phyloP scores from a whole-genome alignment of 2,329 filamentous ascomycete genomes.

The Monilinia vaccinii-corymbosi region DNA sequence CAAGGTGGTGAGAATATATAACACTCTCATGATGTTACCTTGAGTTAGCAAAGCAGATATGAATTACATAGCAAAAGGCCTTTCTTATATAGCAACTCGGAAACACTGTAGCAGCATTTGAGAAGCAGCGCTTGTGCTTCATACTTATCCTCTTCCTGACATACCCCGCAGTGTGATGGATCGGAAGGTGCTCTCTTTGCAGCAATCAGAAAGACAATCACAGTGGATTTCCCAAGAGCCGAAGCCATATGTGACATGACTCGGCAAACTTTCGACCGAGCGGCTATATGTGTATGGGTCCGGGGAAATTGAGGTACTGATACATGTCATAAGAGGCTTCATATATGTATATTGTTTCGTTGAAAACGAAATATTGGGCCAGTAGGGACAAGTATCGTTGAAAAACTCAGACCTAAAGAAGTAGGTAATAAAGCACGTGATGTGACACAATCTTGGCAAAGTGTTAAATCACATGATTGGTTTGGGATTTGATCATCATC shows the following conservation, averaged over 20 bases:
- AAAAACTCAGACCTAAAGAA: too few relatives aligned
- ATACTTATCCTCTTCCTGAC: background rate
- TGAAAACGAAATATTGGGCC: too few relatives aligned
- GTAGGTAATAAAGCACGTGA: too few relatives aligned
- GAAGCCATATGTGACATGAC: background rate
- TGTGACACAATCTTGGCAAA: too few relatives aligned
- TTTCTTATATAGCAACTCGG: background rate
- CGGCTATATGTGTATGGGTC: background rate
- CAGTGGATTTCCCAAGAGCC: background rate
- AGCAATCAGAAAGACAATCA: conserved; percentile 7
- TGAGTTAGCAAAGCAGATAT: background rate
- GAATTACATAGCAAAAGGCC: background rate
- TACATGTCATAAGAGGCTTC: background rate
- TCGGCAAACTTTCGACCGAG: conserved; percentile 9
- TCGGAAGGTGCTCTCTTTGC: background rate
- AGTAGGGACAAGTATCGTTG: too few relatives aligned
- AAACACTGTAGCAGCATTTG: background rate
- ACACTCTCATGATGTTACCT: conserved; percentile 17
- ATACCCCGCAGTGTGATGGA: conserved; percentile 1
- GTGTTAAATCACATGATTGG: background rate
- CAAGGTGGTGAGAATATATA: conserved; percentile 20
- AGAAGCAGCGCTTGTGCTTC: background rate
- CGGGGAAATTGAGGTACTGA: background rate
- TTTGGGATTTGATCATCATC: background rate
- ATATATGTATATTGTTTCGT: too few relatives aligned